These are phyloP conservation scores for Apiospora koreana DNA, from an alignment of 2,329 filamentous ascomycete species.

Conservation along the genomic window DNA sequence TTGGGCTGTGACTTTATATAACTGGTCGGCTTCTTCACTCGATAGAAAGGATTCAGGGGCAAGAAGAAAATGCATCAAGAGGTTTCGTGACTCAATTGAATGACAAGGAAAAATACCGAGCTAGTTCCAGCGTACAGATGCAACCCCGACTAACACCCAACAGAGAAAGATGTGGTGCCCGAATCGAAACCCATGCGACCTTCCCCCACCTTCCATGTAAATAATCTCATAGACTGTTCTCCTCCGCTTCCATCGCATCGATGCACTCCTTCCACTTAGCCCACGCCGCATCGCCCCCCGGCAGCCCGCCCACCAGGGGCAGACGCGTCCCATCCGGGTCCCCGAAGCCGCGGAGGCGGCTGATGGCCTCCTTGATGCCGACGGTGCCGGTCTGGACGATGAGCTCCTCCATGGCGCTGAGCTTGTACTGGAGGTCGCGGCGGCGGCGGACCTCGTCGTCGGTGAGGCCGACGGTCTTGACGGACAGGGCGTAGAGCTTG, in stretches of 20 bases:
- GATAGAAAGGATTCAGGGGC: too few relatives aligned
- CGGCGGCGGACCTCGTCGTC: conserved; percentile 50
- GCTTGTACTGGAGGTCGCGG: conserved; percentile 58
- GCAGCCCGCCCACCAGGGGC: conserved; percentile 59
- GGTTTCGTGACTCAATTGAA: too few relatives aligned
- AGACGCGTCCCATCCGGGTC: conserved; percentile 60
- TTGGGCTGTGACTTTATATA: too few relatives aligned
- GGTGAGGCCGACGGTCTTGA: conserved; percentile 26
- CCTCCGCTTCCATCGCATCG: conserved; percentile 44
- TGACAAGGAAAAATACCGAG: too few relatives aligned
- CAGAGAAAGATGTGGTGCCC: too few relatives aligned
- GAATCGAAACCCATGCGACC: too few relatives aligned
- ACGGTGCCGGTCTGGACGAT: conserved; percentile 62
- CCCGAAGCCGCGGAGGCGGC: conserved; percentile 59
- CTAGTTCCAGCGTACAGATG: too few relatives aligned
- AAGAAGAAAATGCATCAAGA: too few relatives aligned
- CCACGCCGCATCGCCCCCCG: conserved; percentile 59
- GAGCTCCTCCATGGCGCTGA: conserved; percentile 63
- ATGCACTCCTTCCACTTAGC: conserved; percentile 50
- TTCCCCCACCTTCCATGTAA: too few relatives aligned
- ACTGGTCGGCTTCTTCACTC: too few relatives aligned
- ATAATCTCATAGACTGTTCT: conserved; percentile 26
- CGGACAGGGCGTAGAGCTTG: conserved; percentile 52
- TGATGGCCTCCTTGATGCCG: conserved; percentile 66
- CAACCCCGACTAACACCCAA: background rate